Evolutionary conservation across 139 green algal species (phyloP), one percentile per base, ranked within the genome.

Genomic region (Auxenochlorella protothecoides): DNA sequence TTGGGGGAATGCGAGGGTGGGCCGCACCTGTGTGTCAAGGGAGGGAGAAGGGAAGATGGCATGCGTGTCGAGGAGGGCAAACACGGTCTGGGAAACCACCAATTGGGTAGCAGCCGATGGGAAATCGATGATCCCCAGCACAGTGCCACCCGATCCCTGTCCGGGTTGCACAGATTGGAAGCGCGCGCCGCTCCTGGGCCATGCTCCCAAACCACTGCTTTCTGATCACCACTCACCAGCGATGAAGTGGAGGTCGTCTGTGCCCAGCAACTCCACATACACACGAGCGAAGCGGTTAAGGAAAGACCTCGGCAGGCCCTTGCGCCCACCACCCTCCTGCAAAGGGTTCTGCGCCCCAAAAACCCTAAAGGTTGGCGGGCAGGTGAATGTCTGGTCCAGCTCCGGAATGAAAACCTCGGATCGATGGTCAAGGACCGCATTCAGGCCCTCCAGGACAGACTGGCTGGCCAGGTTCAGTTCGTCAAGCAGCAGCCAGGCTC

Each of bases 401-500:
- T 99, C 94, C 0, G 94, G 92, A 8, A 99, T 93, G 81, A 96
- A 99, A 6, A 98, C 84, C 79, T 96, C 87, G 11, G 76, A 75
- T 12, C 95, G 79, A 83, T 99, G 95, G 82, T 99, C 95, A 70
- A 99, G 88, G 67, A 96, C 72, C 0, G 92, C 88, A 70, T 99
- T 99, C 55, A 99, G 86, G 0, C 95, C 95, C 79, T 97, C 92
- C 64, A 99, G 81, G 55, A 99, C 89, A 10, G 80, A 83, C 79
- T 97, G 94, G 55, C 81, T 81, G 7, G 95, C 95, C 12, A 99
- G 85, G 79, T 99, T 99, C 15, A 99, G 86, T 85, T 99, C 95
- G 74, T 99, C 95, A n/a, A 99, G 87, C 66, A 99, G 87, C 44
- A 99, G 91, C 95, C 95, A 99, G 66, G 86, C 69, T 12, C 95